phyloP scores from a whole-genome alignment of 2,329 filamentous ascomycete genomes.

The Davidsoniella virescens region DNA sequence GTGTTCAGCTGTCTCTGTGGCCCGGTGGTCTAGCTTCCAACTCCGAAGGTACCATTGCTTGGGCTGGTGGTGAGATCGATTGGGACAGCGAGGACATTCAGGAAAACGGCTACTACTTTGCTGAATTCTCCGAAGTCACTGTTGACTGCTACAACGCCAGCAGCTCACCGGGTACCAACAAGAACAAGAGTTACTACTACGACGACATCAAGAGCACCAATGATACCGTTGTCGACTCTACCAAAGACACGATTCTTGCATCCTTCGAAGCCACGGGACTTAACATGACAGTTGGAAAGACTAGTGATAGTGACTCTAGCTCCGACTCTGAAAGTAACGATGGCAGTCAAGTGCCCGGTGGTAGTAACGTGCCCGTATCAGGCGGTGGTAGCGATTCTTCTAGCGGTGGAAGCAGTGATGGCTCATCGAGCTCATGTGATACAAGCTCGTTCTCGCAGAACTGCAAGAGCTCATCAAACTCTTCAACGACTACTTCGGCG shows the following conservation, averaged over 20 bases:
- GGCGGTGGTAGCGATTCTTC: constrained; percentile 7
- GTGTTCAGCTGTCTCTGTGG: constrained; percentile 91
- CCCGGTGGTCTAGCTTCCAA: constrained; percentile 72
- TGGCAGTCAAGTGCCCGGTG: constrained; percentile 14
- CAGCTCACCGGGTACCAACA: constrained; percentile 47
- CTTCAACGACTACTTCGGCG: not conserved
- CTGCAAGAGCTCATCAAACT: constrained; percentile 2
- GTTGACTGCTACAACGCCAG: constrained; percentile 67
- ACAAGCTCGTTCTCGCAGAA: constrained; percentile 13
- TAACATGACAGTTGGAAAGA: constrained; percentile 40
- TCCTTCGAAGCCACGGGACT: constrained; percentile 70
- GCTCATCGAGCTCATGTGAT: constrained; percentile 8
- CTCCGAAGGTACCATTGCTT: constrained; percentile 67
- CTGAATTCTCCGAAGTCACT: constrained; percentile 58
- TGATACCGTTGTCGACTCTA: constrained; percentile 57
- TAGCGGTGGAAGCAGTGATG: not conserved
- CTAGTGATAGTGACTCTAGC: constrained; percentile 15
- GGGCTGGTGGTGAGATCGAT: constrained; percentile 82
- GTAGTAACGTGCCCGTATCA: constrained; percentile 7
- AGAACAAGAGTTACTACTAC: constrained; percentile 61
- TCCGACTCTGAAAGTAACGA: constrained; percentile 9
- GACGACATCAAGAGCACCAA: constrained; percentile 50
- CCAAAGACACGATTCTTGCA: constrained; percentile 59
- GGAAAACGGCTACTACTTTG: constrained; percentile 75
- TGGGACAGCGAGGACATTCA: constrained; percentile 74